Evolutionary conservation across 768 basidiomycete genomes (phyloP), one percentile per base, ranked within the genome.

Genomic region (Lyophyllum shimeji): DNA sequence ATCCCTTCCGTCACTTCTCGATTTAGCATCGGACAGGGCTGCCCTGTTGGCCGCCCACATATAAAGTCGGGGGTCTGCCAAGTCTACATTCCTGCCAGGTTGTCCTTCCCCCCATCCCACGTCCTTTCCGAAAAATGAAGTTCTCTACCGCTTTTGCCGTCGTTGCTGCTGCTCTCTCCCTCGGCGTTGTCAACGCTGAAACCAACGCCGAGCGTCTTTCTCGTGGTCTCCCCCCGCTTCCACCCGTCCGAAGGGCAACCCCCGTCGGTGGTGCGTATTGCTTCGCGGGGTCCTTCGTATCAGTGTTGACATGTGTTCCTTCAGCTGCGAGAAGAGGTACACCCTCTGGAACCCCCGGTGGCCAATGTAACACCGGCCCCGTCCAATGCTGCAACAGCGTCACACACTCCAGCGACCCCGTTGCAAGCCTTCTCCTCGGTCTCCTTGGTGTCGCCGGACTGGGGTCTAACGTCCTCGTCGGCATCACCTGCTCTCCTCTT

Each of bases 171-270:
- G 67, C 71, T 12, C 67, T 74, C 37, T 53, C 66, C 8, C 74
- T 72, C 58, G 74, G 72, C n/a, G 70, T 72, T 12, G 68, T 69
- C 13, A 56, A 66, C 21, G 58, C 64, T 27, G 77, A 80, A 51
- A 79, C 80, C 46, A 85, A 85, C 50, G 83, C 76, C 0, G 57
- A 76, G 12, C 81, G 84, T 34, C 57, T 86, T 46, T 62, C 81
- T 52, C 81, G 80, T 18, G 83, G 84, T 11, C 67, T 85, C 3
- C 65, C 73, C 25, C 84, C 82, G 17, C 65, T 73, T 1, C 68
- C 79, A 1, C 84, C 83, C n/a, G 61, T 61, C 0, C 74, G 74
- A 31, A 71, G 76, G 24, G 72, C 58, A 1, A 72, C 76, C 0
- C 69, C 68, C 12, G 65, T 69, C 7, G 58, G 23, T 7, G 50